Base-by-base conservation (phyloP, 2,329 filamentous ascomycete genomes). In the Coniella vitis region DNA sequence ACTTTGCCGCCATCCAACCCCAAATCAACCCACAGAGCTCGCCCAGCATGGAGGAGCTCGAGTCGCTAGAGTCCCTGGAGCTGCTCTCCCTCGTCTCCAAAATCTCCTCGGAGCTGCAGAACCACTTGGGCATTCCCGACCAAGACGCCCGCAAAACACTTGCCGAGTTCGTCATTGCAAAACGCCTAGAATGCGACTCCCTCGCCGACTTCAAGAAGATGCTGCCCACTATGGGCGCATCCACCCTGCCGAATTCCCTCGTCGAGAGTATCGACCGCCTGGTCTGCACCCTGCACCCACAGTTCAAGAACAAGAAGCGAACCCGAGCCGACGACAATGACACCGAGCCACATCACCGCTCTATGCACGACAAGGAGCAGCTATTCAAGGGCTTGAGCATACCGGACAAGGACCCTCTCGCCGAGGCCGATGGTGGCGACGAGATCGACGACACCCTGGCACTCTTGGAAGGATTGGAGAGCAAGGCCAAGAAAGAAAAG, bases 111-210 rank as follows among this genome's bases (percentile, higher is more conserved):
- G 93, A 98, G 68, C 76, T 98, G 46, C 86, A 95, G 60, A 98
- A 98, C 63, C 88, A 98, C 69, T 70, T 97, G 52, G 89, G 90
- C 48, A 82, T 96, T 59, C 86, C 80, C 64, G 90, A 98, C 69
- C 35, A 51, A 20, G 45, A 53, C n/a, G 48, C 48, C 34, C 48
- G 51, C 12, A 96, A 95, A 69, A 95, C 89, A 4, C 81, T 98
- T 21, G 90, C 93, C 58, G 93, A 98, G 68, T 98, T 95, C 63
- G 82, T 98, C 60, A 95, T 98, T 62, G 87, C 87, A 54, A 86
- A 95, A 64, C 88, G 95, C 60, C 69, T 85, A 64, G 80, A 90
- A 76, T 86, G 83, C 70, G 76, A 74, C 45, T 78, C 77, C 22
- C 73, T 87, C 49, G 67, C 76, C 45, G 83, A 86, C 22, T 98